Base-by-base conservation (phyloP, 2,329 filamentous ascomycete genomes). In the Verticillium alfalfae region DNA sequence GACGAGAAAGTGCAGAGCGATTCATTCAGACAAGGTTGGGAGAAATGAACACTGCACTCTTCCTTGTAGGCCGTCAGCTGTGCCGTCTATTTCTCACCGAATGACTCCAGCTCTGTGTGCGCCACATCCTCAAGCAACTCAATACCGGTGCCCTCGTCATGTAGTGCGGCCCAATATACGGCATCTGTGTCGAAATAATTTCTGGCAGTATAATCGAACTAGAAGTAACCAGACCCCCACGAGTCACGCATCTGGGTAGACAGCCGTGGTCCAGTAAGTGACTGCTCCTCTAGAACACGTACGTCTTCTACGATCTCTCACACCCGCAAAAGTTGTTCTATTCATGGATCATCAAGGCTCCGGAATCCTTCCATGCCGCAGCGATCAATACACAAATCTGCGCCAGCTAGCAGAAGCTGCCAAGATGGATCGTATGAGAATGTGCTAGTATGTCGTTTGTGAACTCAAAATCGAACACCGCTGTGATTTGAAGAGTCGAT, bases 401-500 rank as follows among this genome's bases (percentile, higher is more conserved):
- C 69, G 1, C 66, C 61, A n/a, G 62, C 52, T 8, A 71, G 56
- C 52, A 79, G 61, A 3, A 79, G 69, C 76, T 76, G 79, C 73
- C 72, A 76, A 22, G 76, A 75, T 58, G 70, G 70, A 34, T 76
- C 74, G 60, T 72, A 72, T 1, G 71, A 60, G 63, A 74, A 78
- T 62, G 73, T 2, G 70, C 67, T 1, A 76, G 77, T 72, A 77
- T 73, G 57, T 67, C 66, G 62, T 80, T 76, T 55, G 75, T 76
- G 56, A 77, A 79, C 66, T 78, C 76, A 26, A 72, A 68, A 61
- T 79, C 76, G 49, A 79, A 63, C 18, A 77, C 66, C 1, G 73
- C 76, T 0, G 67, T 76, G 52, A 79, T 74, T 7, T 64, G 65
- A 2, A 75, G 65, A 34, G 71, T 77, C 5, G 70, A 62, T 10